Conservation (phyloP, 352 stramenopile genomes). For the Phytophthora hibernalis region DNA sequence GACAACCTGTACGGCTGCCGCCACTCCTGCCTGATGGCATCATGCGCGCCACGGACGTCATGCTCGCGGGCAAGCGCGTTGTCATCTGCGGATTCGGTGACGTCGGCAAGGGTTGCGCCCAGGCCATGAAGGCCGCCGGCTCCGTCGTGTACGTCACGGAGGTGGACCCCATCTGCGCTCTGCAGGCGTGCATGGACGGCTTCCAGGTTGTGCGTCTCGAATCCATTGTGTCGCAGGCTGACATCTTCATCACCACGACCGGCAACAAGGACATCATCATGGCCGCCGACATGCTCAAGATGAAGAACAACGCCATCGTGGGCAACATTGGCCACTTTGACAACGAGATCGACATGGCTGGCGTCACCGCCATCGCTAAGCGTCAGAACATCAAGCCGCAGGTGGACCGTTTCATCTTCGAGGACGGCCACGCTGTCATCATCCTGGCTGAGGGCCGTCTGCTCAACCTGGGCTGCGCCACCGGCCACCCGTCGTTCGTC, state of each 20-base stretch:
- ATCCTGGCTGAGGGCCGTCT: conserved; percentile 97
- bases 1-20: conserved; percentile 99
- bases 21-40: conserved; percentile 99
- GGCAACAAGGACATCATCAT: conserved; percentile 99
- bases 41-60: conserved; percentile 99
- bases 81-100: conserved; percentile 99
- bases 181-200: conserved; percentile 98
- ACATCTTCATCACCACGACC: conserved; percentile 99
- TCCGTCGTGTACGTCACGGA: conserved; percentile 98
- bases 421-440: conserved; percentile 96
- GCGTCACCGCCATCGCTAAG: conserved; percentile 88
- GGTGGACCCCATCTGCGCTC: conserved; percentile 98
- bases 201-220: conserved; percentile 96
- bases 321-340: conserved; percentile 99
- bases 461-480: conserved; percentile 98
- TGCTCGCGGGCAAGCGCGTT: conserved; percentile 98
- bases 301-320: conserved; percentile 99
- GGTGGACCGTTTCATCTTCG: conserved; percentile 98
- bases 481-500: conserved; percentile 98
- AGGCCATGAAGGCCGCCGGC: conserved; percentile 97
- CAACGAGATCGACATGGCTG: conserved; percentile 99
- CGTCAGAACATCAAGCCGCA: conserved; percentile 99
- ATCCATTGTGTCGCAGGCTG: conserved; percentile 87
- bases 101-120: conserved; percentile 98
- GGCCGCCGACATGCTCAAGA: conserved; percentile 95